Base-by-base conservation (phyloP, 192 early-diverging fungal genomes). In the Umbelopsis vinacea region DNA sequence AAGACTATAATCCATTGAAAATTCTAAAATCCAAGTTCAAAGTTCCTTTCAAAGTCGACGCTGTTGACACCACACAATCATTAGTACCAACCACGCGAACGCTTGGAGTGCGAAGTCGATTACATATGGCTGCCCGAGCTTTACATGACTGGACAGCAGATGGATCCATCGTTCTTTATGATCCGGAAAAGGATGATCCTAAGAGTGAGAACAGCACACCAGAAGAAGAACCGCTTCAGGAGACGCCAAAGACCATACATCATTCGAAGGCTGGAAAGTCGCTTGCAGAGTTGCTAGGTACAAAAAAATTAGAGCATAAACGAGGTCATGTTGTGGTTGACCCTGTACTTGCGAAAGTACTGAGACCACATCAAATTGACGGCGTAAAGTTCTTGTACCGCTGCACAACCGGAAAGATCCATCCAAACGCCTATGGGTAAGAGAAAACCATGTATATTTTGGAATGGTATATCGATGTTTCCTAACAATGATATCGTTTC, bases 331-430 rank as follows among this genome's bases (percentile, higher is more conserved):
- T 95, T 47, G 89, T 94, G 6, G 92, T 94, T 2, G 98, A 99
- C 77, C 98, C 98, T 6, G 79, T 89, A 1, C 84, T 99, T 1
- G 88, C 87, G 1, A 89, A 88, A 66, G 89, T 95, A 33, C 76
- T 99, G 71, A 89, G 98, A 15, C 97, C 97, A 3, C 98, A 99
- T 77, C 95, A 99, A 74, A 86, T 98, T 29, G 97, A 99, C 69
- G 98, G 98, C 38, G 95, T 99, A 4, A 81, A 88, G 71, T 99
- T 99, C 75, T 80, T 99, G 73, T 99, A 94, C 84, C 89, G 93
- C 40, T 99, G 98, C 81, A 89, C 92, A 0, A 98, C 94, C 15
- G 97, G 95, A n/a, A 74, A 71, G 24, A 87, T 89, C 17, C 81
- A 87, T 37, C 81, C 87, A 24, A 84, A 91, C 74, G 92, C 93